Evolutionary conservation across 257 asterid species (phyloP), one percentile per base, ranked within the genome.

Genomic region (Ballota nigra): DNA sequence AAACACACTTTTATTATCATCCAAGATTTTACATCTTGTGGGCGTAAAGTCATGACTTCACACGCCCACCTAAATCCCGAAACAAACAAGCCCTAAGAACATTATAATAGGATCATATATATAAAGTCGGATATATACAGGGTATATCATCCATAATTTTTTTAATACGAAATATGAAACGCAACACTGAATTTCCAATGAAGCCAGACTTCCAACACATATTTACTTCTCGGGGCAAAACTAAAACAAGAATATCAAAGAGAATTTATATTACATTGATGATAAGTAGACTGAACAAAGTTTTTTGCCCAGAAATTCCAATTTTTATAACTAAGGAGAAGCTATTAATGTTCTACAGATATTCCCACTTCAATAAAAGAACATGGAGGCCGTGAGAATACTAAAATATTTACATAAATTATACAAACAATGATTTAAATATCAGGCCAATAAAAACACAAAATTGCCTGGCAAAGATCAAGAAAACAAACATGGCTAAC

Each of bases 381-480:
- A 28, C 20, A 53, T 2, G 26, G 20, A 57, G 60, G 22, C 7
- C 24, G 13, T 15, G 2, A 10, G 6, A 56, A 11, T 15, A 70
- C 36, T 36, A 69, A 58, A 59, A 24, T 57, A 71, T 60, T 29
- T 71, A 71, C 76, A 71, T 29, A 57, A 43, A 26, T 59, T 24
- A 40, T 28, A 28, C 19, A 13, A 20, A 31, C 5, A 13, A 12
- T 22, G n/a, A 34, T 53, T n/a, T 26, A 8, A 24, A 16, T 0
- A 41, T 53, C 75, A 60, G 69, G 61, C 69, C 75, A 26, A 59
- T 11, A 20, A 10, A 36, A 72, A 38, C 62, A 56, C 80, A 76
- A 76, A 76, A 70, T 70, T 76, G 80, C 72, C 57, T 63, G 67
- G 66, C 65, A 51, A 67, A 66, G 58, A 52, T 24, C 24, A 22